phyloP scores from a whole-genome alignment of 768 basidiomycete genomes.

The Leccinum truebloodii region DNA sequence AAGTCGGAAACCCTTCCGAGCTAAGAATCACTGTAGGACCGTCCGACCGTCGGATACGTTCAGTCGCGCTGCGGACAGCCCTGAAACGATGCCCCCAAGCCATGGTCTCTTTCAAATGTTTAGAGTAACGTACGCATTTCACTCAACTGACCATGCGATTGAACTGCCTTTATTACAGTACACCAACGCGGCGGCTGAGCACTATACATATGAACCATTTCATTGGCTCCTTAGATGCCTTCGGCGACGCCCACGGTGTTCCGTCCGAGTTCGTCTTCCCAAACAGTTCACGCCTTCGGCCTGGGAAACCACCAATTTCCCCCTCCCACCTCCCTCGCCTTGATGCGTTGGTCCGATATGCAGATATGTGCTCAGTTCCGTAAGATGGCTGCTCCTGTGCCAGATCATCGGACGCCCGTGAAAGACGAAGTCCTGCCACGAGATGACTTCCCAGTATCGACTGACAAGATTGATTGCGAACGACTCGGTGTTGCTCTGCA shows the following conservation, averaged over 20 bases:
- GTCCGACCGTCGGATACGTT: not conserved
- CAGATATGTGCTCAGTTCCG: constrained; percentile 9
- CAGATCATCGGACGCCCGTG: not conserved
- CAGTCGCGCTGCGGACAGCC: too few relatives aligned
- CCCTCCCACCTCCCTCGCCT: not conserved
- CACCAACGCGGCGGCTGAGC: not conserved
- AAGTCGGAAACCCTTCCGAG: too few relatives aligned
- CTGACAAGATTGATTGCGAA: constrained; percentile 17
- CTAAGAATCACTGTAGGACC: not conserved
- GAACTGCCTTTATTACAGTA: not conserved
- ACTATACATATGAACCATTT: too few relatives aligned
- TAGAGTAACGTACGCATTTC: too few relatives aligned
- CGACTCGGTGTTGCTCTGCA: not conserved
- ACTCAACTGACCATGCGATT: too few relatives aligned
- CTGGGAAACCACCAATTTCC: not conserved
- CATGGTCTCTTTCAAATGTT: too few relatives aligned
- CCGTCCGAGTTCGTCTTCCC: too few relatives aligned
- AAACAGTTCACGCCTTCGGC: not conserved
- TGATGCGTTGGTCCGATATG: constrained; percentile 10
- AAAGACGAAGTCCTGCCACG: constrained; percentile 1
- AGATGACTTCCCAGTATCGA: not conserved
- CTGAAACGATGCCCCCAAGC: too few relatives aligned
- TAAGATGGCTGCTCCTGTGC: constrained; percentile 1
- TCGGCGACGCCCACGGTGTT: not conserved
- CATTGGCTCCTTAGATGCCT: not conserved